Conservation (phyloP, 108 stramenopile genomes). For the Hondaea fermentalgiana region DNA sequence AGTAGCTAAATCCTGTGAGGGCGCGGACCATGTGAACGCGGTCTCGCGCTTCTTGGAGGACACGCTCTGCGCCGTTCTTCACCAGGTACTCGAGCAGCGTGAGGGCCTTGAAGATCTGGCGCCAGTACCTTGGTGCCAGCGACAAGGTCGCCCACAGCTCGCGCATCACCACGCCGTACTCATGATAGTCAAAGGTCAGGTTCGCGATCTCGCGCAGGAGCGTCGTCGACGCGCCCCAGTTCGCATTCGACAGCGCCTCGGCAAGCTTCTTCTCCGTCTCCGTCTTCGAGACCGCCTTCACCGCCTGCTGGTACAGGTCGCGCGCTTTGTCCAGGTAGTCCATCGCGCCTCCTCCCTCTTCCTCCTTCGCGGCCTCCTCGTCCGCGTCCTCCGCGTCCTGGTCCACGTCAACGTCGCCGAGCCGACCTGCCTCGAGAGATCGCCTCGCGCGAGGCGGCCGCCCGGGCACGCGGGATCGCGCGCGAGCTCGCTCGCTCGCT, state of each 20-base stretch:
- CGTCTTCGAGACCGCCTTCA: slow-evolving; percentile 25
- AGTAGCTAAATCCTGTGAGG: slow-evolving; percentile 46
- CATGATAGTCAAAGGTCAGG: slow-evolving; percentile 46
- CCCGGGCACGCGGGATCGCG: too few species aligned
- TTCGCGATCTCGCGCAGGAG: slow-evolving; percentile 44
- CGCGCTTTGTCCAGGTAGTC: slow-evolving; percentile 10
- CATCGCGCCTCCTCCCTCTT: background rate
- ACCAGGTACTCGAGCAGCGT: slow-evolving; percentile 46
- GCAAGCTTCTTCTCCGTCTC: slow-evolving; percentile 52
- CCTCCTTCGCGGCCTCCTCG: too few species aligned
- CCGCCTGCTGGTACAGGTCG: slow-evolving; percentile 15
- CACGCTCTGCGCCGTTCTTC: slow-evolving; percentile 49
- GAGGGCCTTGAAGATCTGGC: slow-evolving; percentile 40
- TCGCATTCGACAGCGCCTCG: slow-evolving; percentile 53
- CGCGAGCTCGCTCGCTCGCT: too few species aligned
- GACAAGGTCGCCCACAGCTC: slow-evolving; percentile 31
- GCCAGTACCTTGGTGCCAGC: background rate
- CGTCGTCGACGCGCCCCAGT: slow-evolving; percentile 54
- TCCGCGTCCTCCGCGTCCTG: too few species aligned
- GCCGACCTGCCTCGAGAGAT: too few species aligned
- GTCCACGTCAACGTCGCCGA: too few species aligned
- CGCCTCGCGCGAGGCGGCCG: too few species aligned
- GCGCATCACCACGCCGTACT: slow-evolving; percentile 32
- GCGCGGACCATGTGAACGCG: slow-evolving; percentile 32
- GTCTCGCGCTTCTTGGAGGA: slow-evolving; percentile 44